Evolutionary conservation across 208 protist species (phyloP).

Genomic region (Leptomonas pyrrhocoris): DNA sequence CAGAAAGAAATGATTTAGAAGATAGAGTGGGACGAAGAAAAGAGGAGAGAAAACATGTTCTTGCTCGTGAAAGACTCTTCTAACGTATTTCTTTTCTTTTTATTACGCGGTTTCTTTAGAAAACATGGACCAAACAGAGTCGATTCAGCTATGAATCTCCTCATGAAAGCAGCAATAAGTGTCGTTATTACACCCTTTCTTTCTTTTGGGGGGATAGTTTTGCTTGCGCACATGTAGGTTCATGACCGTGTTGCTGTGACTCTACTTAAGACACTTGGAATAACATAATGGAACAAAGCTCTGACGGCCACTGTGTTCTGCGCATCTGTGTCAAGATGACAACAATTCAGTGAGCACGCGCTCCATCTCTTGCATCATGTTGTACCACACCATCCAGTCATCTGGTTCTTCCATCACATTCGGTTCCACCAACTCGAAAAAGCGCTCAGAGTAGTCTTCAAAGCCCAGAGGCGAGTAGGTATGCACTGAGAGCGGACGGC

Average conservation of each 20-base stretch:
- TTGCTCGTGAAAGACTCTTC: not conserved
- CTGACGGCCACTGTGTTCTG: not conserved
- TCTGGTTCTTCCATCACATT: slow-evolving; percentile 53
- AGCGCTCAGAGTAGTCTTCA: slow-evolving; percentile 80
- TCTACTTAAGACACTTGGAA: no score
- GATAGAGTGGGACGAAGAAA: not conserved
- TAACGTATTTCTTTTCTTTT: no score
- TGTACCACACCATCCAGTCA: slow-evolving; percentile 86
- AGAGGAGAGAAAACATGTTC: no score
- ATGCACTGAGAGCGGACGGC: slow-evolving; percentile 47
- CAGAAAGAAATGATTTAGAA: not conserved
- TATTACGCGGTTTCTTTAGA: no score
- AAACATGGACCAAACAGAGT: no score
- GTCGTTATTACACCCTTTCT: no score
- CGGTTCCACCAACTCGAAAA: slow-evolving; percentile 77
- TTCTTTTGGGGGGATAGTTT: no score
- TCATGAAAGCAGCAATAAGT: no score
- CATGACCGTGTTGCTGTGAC: no score
- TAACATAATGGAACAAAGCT: no score
- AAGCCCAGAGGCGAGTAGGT: slow-evolving; percentile 58
- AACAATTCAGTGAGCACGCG: slow-evolving; percentile 17
- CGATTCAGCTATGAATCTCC: no score
- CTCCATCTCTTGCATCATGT: slow-evolving; percentile 44
- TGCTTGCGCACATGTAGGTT: no score
- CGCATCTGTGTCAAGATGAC: not conserved